Evolutionary conservation across 2,329 filamentous ascomycete genomes (phyloP).

Genomic region (Alternaria sp.): DNA sequence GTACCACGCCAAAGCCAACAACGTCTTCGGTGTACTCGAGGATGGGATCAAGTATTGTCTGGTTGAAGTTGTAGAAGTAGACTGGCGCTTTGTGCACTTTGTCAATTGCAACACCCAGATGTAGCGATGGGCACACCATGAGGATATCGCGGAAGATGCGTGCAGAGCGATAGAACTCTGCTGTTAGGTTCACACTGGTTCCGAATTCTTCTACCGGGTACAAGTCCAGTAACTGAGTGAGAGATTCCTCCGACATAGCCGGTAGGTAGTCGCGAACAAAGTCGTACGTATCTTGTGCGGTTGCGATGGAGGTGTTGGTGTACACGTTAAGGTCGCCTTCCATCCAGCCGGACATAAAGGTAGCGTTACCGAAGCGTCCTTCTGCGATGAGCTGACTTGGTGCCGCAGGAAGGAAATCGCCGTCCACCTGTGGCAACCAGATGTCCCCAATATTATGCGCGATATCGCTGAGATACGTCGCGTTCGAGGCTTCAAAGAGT

Average conservation of each 20-base stretch:
- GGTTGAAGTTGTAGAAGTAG: conserved; percentile 61
- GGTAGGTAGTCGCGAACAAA: conserved; percentile 53
- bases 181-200: conserved; percentile 48
- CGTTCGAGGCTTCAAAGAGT: conserved; percentile 54
- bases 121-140: conserved; percentile 58
- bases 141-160: conserved; percentile 60
- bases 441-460: conserved; percentile 54
- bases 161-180: conserved; percentile 59
- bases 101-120: conserved; percentile 51
- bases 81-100: conserved; percentile 47
- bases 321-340: conserved; percentile 55
- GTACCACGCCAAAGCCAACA: conserved; percentile 55
- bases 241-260: conserved; percentile 34
- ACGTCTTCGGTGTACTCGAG: conserved; percentile 43
- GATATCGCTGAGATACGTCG: conserved; percentile 50
- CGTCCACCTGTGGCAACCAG: conserved; percentile 59
- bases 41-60: conserved; percentile 59
- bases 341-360: conserved; percentile 54
- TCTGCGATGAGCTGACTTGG: conserved; percentile 52
- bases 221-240: conserved; percentile 36
- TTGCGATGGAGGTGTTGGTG: conserved; percentile 51
- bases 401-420: conserved; percentile 57
- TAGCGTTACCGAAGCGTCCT: conserved; percentile 52
- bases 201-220: conserved; percentile 54
- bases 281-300: conserved; percentile 46